These are phyloP conservation scores for Hypoxylon subgilvum DNA, from an alignment of 495 filamentous ascomycete genomes.

Conservation along the genomic window DNA sequence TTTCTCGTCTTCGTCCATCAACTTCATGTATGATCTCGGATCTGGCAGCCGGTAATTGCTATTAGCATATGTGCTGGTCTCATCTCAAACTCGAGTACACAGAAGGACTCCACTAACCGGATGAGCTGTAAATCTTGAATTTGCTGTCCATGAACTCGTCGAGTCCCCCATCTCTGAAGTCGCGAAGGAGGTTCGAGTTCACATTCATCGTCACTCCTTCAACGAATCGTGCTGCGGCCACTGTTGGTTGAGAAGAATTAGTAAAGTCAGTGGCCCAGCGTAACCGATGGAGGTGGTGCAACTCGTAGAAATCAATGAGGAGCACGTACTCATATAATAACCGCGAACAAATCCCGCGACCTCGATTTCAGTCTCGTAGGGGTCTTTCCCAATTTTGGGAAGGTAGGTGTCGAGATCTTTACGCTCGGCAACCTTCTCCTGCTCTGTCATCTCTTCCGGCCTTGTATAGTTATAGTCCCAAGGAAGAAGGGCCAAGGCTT, in stretches of 20 bases:
- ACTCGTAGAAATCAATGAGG: neutral
- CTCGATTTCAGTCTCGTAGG: slow-evolving; percentile 53
- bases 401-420: slow-evolving; percentile 39
- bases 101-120: slow-evolving; percentile 23
- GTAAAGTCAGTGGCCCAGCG: neutral
- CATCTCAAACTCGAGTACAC: neutral
- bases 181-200: slow-evolving; percentile 52
- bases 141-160: slow-evolving; percentile 47
- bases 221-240: slow-evolving; percentile 55
- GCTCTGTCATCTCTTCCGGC: slow-evolving; percentile 47
- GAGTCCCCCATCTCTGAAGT: slow-evolving; percentile 32
- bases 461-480: slow-evolving; percentile 34
- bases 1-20: slow-evolving; percentile 55
- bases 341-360: slow-evolving; percentile 58
- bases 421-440: slow-evolving; percentile 38
- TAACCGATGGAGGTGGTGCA: too few relatives aligned
- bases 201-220: slow-evolving; percentile 56
- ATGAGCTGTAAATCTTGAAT: slow-evolving; percentile 44
- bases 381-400: slow-evolving; percentile 49
- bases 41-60: slow-evolving; percentile 20
- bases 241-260: slow-evolving; percentile 14
- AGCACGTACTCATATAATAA: slow-evolving; percentile 56
- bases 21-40: slow-evolving; percentile 39
- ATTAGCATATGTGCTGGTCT: neutral
- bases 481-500: slow-evolving; percentile 39